These are phyloP conservation scores for Auricularia sp. DNA, from an alignment of 768 basidiomycete species.

Conservation along the genomic window DNA sequence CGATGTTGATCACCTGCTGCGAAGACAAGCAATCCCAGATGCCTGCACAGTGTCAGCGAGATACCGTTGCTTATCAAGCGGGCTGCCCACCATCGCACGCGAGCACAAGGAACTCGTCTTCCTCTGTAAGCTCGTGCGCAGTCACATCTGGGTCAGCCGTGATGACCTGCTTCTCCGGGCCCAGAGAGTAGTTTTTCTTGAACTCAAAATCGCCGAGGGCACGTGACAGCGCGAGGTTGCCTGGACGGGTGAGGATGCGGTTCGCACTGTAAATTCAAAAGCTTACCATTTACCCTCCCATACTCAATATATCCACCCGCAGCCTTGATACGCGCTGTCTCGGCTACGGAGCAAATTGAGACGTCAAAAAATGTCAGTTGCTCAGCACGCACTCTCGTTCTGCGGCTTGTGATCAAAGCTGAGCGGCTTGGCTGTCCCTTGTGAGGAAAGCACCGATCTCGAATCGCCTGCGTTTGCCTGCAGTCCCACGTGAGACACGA, in stretches of 20 bases:
- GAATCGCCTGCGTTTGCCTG: constrained; percentile 99
- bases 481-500: constrained; percentile 1
- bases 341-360: constrained; percentile 36
- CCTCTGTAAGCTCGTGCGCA: constrained; percentile 65
- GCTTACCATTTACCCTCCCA: constrained; percentile 87
- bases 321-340: constrained; percentile 73
- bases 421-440: constrained; percentile 78
- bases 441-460: constrained; percentile 73
- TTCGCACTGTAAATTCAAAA: background rate
- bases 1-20: constrained; percentile 85
- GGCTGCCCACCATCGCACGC: constrained; percentile 81
- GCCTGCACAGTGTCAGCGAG: constrained; percentile 35
- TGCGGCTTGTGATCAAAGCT: constrained; percentile 95
- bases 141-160: constrained; percentile 90
- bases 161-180: constrained; percentile 87
- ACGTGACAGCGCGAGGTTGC: constrained; percentile 89
- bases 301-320: constrained; percentile 96
- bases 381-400: constrained; percentile 51
- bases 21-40: constrained; percentile 97
- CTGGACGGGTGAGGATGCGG: constrained; percentile 28
- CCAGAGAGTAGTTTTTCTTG: constrained; percentile 80
- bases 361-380: constrained; percentile 1
- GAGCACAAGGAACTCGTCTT: constrained; percentile 94
- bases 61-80: background rate
- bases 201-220: constrained; percentile 98